Conservation (phyloP, 805 yeast species). For the Grigorovia jiainica region DNA sequence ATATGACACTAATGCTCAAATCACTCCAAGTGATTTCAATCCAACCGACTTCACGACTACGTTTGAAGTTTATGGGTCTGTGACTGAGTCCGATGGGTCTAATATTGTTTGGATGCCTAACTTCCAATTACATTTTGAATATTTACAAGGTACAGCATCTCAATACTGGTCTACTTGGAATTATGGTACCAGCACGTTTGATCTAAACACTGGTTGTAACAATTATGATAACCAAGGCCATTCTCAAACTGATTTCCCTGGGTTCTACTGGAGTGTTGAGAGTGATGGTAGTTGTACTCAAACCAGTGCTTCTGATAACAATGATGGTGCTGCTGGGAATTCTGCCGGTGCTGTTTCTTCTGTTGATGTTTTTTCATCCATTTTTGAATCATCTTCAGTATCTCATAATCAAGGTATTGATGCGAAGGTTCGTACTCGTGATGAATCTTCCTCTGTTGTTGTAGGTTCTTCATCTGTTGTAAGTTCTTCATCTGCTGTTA, state of each 20-base stretch:
- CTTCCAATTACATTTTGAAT: conserved; percentile 14
- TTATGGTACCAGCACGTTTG: conserved; percentile 12
- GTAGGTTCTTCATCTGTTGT: no score
- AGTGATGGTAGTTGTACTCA: background rate
- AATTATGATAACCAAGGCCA: no score
- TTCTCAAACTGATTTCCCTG: no score
- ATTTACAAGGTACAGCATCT: conserved; percentile 3
- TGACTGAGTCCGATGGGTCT: background rate
- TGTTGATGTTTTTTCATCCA: no score
- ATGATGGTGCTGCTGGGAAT: no score
- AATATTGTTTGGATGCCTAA: conserved; percentile 15
- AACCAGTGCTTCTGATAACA: no score
- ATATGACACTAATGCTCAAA: conserved; percentile 12
- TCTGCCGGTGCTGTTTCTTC: no score
- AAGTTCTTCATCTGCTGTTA: no score
- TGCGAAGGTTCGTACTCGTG: no score
- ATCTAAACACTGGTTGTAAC: conserved; percentile 14
- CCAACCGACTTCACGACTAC: conserved; percentile 17
- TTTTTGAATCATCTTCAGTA: no score
- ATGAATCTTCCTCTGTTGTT: no score
- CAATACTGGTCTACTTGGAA: background rate
- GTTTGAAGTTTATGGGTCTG: conserved; percentile 10
- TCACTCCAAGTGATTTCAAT: conserved; percentile 4
- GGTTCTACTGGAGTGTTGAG: background rate
- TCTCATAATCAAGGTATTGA: no score